Conservation (phyloP, 2,329 filamentous ascomycete species). For the Fusarium sp. region DNA sequence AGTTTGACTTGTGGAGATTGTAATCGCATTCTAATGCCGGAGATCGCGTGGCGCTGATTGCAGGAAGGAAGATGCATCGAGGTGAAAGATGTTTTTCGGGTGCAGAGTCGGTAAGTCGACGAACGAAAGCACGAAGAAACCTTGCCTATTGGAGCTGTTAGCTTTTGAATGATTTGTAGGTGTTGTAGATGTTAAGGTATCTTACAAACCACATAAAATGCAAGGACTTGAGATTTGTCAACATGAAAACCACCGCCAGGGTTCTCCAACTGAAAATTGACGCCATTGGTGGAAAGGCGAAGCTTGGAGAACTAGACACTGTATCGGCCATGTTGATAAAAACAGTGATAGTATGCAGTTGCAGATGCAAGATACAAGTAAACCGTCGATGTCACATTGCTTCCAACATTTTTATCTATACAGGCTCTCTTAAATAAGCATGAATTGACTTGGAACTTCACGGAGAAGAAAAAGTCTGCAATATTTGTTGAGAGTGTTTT, state of each 20-base stretch:
- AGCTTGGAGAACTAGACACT: neutral
- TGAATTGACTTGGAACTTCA: neutral
- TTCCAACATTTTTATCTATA: accelerated
- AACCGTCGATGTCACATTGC: neutral
- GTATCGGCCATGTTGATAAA: neutral
- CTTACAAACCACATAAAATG: neutral
- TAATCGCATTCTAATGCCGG: neutral
- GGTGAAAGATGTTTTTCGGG: neutral
- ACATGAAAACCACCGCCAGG: neutral
- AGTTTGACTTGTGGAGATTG: neutral
- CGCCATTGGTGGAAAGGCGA: neutral
- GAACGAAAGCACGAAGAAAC: neutral
- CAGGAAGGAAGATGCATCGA: neutral
- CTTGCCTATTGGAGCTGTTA: neutral
- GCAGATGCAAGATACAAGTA: neutral
- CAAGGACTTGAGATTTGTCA: neutral
- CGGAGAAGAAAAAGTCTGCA: neutral
- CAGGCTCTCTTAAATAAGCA: neutral
- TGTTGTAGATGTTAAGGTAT: neutral
- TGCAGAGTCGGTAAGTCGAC: neutral
- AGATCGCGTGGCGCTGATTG: neutral
- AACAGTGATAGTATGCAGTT: neutral
- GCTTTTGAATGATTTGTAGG: neutral
- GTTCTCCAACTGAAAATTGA: neutral
- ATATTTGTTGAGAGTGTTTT: neutral